Base-by-base conservation (phyloP, 768 basidiomycete genomes). In the Psilocybe tampanensis region DNA sequence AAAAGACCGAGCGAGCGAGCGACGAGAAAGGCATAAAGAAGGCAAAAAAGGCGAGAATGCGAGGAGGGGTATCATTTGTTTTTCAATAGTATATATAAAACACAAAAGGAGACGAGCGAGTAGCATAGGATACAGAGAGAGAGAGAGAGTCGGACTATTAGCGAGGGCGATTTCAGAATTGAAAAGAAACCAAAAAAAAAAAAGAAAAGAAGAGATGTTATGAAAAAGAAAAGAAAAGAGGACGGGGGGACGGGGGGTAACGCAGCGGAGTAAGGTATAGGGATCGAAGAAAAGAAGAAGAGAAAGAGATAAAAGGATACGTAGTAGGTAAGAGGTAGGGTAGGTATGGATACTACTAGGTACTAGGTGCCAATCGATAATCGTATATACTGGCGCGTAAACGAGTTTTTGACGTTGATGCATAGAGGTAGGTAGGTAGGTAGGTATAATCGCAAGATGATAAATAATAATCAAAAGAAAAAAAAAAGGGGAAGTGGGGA, bases 31-130 rank as follows among this genome's bases (percentile, higher is more conserved):
- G n/a, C n/a, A 42, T 12, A 26, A 47, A 11, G 44, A 47, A 50
- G 33, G 47, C 9, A 47, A 13, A 39, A 54, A 47, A 29, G 29
- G 29, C 9, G 9, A 29, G 29, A n/a, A n/a, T n/a, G n/a, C n/a
- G n/a, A n/a, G n/a, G 29, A 29, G 29, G 29, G 34, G 41, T 42
- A 41, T 47, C 49, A 56, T 56, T 39, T 39, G 36, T 39, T n/a
- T n/a, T n/a, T n/a, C n/a, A n/a, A n/a, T n/a, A n/a, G n/a, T n/a
- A n/a, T n/a, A n/a, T n/a, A n/a, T n/a, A n/a, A n/a, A n/a, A n/a
- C n/a, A n/a, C n/a, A n/a, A n/a, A n/a, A 57, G 47, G 8, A 26
- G 18, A 41, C 33, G 36, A 41, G 39, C 45, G 29, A 29, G 5
- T 29, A 29, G 29, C 29, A 26, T 43, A 50, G 23, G 23, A 49